Conservation (phyloP, 2,329 filamentous ascomycete genomes). For the Neopestalotiopsis rosae region DNA sequence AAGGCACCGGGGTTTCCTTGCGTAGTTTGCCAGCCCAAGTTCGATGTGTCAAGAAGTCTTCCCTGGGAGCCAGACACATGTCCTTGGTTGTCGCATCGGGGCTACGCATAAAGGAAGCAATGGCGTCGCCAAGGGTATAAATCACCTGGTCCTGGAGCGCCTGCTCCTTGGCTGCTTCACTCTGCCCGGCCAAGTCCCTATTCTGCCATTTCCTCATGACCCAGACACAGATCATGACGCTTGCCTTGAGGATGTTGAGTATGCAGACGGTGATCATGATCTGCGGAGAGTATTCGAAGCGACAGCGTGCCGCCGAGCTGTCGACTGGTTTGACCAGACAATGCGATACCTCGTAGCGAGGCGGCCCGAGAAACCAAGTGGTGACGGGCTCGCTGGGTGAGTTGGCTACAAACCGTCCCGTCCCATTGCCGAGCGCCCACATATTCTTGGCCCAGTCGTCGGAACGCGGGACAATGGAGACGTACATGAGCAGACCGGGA, state of each 20-base stretch:
- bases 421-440: constrained; percentile 32
- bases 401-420: background rate
- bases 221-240: constrained; percentile 27
- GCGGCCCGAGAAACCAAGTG: constrained; percentile 27
- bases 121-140: constrained; percentile 35
- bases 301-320: constrained; percentile 21
- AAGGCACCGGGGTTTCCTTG: constrained; percentile 14
- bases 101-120: constrained; percentile 31
- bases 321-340: constrained; percentile 30
- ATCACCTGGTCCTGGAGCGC: constrained; percentile 17
- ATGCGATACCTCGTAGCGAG: constrained; percentile 28
- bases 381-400: constrained; percentile 21
- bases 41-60: constrained; percentile 22
- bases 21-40: constrained; percentile 15
- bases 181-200: background rate
- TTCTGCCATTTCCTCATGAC: constrained; percentile 21
- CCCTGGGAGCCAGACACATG: constrained; percentile 31
- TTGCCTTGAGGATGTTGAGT: constrained; percentile 29
- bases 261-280: constrained; percentile 26
- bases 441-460: constrained; percentile 33
- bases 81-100: constrained; percentile 29
- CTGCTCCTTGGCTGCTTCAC: constrained; percentile 7
- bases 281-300: constrained; percentile 29
- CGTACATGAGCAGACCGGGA: constrained; percentile 26
- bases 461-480: constrained; percentile 22